Conservation (phyloP, 2,329 filamentous ascomycete species). For the Colletotrichum paranaense region DNA sequence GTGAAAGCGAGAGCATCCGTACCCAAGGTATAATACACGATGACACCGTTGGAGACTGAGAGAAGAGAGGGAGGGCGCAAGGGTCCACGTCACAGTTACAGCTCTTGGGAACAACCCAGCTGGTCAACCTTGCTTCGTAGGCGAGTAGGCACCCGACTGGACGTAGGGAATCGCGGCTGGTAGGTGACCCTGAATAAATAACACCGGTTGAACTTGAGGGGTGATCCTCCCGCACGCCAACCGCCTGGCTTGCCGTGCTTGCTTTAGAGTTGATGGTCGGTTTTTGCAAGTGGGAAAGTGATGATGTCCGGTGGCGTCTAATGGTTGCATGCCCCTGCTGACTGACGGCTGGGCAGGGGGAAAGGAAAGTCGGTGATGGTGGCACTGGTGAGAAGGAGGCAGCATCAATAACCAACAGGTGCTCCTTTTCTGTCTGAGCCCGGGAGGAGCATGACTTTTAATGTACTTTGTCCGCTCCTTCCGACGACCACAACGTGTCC, state of each 20-base stretch:
- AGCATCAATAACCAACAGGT: conserved; percentile 14
- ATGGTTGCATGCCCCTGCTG: conserved; percentile 12
- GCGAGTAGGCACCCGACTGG: too few species aligned
- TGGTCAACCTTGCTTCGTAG: conserved; percentile 1
- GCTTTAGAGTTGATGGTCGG: conserved; percentile 7
- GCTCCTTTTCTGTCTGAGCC: neutral
- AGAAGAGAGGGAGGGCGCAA: neutral
- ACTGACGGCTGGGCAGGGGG: conserved; percentile 5
- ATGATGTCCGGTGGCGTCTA: conserved; percentile 16
- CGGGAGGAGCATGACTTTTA: neutral
- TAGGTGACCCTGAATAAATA: conserved; percentile 11
- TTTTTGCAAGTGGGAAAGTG: conserved; percentile 1
- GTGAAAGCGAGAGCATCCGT: too few species aligned
- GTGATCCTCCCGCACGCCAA: conserved; percentile 19
- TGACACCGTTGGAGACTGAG: neutral
- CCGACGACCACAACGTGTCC: neutral
- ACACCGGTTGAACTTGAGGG: conserved; percentile 24
- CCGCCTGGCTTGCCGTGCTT: neutral
- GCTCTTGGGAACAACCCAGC: conserved; percentile 21
- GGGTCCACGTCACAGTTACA: conserved; percentile 32
- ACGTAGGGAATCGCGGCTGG: conserved; percentile 5
- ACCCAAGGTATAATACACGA: neutral
- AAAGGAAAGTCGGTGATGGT: neutral
- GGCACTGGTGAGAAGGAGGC: neutral
- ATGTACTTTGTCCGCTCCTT: conserved; percentile 6